Percentiles rank a stretch among this genome's conserved stretches.
These are phyloP conservation scores for Massariosphaeria phaeospora DNA, from an alignment of 495 filamentous ascomycete genomes.

Conservation along the genomic window DNA sequence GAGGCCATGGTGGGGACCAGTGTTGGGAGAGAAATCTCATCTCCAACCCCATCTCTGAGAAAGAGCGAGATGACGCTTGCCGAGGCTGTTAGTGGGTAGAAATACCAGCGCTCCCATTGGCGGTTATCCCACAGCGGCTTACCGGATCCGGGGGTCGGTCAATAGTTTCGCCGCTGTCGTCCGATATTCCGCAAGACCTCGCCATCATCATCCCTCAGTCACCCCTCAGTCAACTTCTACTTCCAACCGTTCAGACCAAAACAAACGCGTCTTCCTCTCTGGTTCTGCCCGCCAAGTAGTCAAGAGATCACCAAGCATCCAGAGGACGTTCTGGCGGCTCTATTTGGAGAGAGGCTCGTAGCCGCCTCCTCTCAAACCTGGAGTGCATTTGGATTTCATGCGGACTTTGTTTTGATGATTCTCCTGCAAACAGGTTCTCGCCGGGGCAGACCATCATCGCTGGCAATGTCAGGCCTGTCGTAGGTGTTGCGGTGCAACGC, in stretches of 20 bases:
- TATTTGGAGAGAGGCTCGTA: too few species aligned
- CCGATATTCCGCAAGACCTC: neutral
- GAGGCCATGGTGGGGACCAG: slow-evolving; percentile 26
- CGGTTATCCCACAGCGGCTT: too few species aligned
- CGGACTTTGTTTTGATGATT: too few species aligned
- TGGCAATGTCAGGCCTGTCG: too few species aligned
- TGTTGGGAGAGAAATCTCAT: neutral
- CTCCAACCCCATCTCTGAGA: slow-evolving; percentile 1
- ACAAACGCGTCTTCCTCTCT: neutral
- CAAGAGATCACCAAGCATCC: neutral
- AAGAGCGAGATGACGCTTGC: slow-evolving; percentile 22
- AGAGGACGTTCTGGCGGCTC: too few species aligned
- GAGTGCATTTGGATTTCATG: too few species aligned
- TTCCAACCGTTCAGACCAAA: neutral
- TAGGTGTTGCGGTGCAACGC: slow-evolving; percentile 18
- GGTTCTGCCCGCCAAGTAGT: neutral
- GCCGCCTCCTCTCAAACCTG: too few species aligned
- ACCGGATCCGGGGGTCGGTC: too few species aligned
- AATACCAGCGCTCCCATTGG: slow-evolving; percentile 17
- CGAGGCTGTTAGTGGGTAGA: slow-evolving; percentile 28
- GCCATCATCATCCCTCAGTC: neutral
- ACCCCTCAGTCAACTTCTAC: neutral
- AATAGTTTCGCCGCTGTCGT: neutral
- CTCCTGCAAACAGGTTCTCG: too few species aligned
- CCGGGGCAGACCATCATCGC: too few species aligned